Percentiles rank a stretch among this genome's conserved stretches.
Conservation (phyloP, 2,329 filamentous ascomycete species). For the Penicillium janthinellum region DNA sequence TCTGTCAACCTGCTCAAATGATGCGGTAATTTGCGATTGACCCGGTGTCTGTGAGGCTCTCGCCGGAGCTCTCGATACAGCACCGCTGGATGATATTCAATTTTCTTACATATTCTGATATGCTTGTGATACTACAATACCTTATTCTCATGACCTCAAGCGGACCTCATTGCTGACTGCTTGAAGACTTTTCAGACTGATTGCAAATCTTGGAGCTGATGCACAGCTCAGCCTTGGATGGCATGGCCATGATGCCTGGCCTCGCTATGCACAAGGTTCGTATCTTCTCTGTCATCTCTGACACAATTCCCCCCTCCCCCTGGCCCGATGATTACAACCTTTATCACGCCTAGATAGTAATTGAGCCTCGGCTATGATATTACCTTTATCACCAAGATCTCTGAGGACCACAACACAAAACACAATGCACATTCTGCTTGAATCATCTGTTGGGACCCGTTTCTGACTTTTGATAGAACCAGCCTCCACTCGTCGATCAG, state of each 20-base stretch:
- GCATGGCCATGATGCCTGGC: background rate
- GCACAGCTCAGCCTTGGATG: background rate
- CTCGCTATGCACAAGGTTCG: background rate
- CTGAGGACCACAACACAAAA: conserved; percentile 53
- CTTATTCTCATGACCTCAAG: conserved; percentile 6
- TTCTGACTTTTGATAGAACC: conserved; percentile 27
- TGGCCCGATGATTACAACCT: conserved; percentile 66
- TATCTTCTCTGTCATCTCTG: background rate
- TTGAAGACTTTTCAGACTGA: conserved; percentile 22
- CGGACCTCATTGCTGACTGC: conserved; percentile 26
- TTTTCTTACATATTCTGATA: conserved; percentile 99
- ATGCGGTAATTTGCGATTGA: conserved; percentile 99
- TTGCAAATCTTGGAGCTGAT: background rate
- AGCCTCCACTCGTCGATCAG: background rate
- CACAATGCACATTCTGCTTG: conserved; percentile 20
- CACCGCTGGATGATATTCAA: conserved; percentile 77
- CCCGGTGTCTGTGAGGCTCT: conserved; percentile 77
- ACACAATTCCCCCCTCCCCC: conserved; percentile 9
- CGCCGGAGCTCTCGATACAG: conserved; percentile 83
- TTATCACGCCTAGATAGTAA: conserved; percentile 68
- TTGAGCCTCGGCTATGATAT: conserved; percentile 63
- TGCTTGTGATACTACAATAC: conserved; percentile 18
- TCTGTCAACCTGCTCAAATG: conserved; percentile 51
- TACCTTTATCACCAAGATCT: conserved; percentile 67
- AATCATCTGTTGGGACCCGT: conserved; percentile 16